Base-by-base conservation (phyloP, 139 green algal genomes). In the Chlorella sorokiniana region DNA sequence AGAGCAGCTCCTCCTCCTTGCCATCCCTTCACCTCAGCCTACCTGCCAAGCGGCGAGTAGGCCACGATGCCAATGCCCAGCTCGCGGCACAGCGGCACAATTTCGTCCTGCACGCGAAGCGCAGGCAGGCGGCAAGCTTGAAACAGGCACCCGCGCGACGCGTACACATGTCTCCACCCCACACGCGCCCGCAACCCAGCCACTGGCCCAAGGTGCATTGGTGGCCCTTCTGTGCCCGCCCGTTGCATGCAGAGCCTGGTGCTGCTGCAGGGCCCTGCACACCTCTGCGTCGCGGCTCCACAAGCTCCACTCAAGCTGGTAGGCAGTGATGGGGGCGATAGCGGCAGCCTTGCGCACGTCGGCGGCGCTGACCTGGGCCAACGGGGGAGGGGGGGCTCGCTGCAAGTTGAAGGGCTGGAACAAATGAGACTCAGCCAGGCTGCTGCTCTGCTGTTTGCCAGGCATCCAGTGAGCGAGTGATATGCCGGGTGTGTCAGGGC, bases 241-340 rank as follows among this genome's bases (percentile, higher is more conserved):
- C 48, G 11, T 59, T 59, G 48, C 16, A 16, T 11, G 48, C 11
- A 11, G 16, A 16, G 48, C n/a, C 56, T 10, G 6, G n/a, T 65
- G 56, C 23, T 41, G 33, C 63, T 22, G 31, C 63, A 29, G 23
- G n/a, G n/a, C n/a, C n/a, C n/a, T n/a, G n/a, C 51, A 7, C 45
- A 67, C 77, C 87, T 96, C 92, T 4, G 78, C 85, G 33, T 93
- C 90, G 1, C 92, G 80, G 29, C 84, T 92, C 86, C 89, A 96
- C 23, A 96, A 89, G 23, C 65, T 88, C 83, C 81, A 93, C 82
- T 93, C 93, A 83, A 95, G 79, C 87, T 96, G 87, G 42, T 93
- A 85, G 38, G 89, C 90, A 16, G 86, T 87, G 70, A 97, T 89
- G 10, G 93, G 93, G 73, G 87, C 77, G 1, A 94, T 83, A 0